Evolutionary conservation across 768 basidiomycete species (phyloP).

Genomic region (Hemileccinum rubropunctum): DNA sequence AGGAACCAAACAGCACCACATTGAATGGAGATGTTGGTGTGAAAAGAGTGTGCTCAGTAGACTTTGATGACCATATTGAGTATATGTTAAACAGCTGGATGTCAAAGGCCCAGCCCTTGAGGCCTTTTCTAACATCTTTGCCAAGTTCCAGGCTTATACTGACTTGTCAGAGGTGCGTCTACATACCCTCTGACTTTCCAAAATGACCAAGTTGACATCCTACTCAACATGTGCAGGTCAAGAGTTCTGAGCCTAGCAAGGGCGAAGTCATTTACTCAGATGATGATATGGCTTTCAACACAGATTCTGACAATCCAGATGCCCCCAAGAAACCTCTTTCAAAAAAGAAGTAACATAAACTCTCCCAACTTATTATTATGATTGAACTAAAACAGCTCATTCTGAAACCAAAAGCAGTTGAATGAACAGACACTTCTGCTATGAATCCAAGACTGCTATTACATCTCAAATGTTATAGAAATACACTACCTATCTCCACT

Average conservation of each 20-base stretch:
- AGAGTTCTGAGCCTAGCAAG: too few species aligned
- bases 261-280: constrained; percentile 98
- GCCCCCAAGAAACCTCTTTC: constrained; percentile 80
- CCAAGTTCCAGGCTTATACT: constrained; percentile 78
- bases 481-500: constrained; percentile 92
- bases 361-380: constrained; percentile 85
- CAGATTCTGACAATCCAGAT: constrained; percentile 38
- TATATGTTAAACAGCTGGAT: constrained; percentile 88
- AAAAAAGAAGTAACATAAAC: constrained; percentile 92
- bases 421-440: constrained; percentile 98
- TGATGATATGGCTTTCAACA: constrained; percentile 80
- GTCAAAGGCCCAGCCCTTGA: constrained; percentile 68
- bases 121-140: constrained; percentile 92
- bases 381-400: constrained; percentile 97
- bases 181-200: too few species aligned
- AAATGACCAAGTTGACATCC: too few species aligned
- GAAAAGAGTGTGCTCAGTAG: constrained; percentile 43
- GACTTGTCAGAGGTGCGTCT: constrained; percentile 60
- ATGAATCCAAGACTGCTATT: constrained; percentile 90
- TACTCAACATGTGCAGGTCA: too few species aligned
- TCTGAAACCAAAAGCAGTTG: constrained; percentile 95
- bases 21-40: constrained; percentile 19
- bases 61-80: constrained; percentile 56
- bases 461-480: too few species aligned
- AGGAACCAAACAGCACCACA: too few species aligned